Conservation (phyloP, 352 stramenopile species). For the Phytopythium mirpurense region DNA sequence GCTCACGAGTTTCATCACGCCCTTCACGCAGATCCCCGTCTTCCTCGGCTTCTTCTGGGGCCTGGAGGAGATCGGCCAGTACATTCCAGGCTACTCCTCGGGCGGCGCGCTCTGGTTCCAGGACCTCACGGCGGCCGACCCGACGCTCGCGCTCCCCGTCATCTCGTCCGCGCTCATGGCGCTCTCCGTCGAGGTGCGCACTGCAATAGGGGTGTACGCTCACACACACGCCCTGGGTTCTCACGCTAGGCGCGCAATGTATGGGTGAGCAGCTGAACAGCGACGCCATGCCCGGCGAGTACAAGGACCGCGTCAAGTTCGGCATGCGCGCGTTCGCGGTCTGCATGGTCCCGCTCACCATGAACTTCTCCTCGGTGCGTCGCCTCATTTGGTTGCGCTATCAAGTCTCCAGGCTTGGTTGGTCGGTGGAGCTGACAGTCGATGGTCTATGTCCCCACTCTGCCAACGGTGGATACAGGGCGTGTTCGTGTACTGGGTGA, state of each 20-base stretch:
- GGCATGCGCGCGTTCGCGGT: constrained; percentile 71
- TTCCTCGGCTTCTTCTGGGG: constrained; percentile 87
- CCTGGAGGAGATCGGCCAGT: constrained; percentile 71
- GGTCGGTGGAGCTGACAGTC: too few relatives aligned
- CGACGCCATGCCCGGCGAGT: constrained; percentile 53
- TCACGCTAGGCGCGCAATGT: too few relatives aligned
- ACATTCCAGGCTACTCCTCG: constrained; percentile 69
- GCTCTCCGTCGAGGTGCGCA: constrained; percentile 47
- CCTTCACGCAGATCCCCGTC: constrained; percentile 69
- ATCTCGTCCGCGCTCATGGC: constrained; percentile 79
- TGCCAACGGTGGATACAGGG: constrained; percentile 30
- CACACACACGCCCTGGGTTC: too few relatives aligned
- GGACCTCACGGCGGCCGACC: constrained; percentile 73
- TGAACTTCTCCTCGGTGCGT: constrained; percentile 78
- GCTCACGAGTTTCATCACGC: constrained; percentile 65
- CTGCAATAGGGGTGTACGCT: too few relatives aligned
- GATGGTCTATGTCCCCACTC: not conserved
- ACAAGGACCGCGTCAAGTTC: constrained; percentile 71
- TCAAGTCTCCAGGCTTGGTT: not conserved
- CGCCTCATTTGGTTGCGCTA: not conserved
- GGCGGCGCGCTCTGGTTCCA: constrained; percentile 79
- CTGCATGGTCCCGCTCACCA: constrained; percentile 68
- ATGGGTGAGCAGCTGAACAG: constrained; percentile 45
- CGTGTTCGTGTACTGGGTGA: constrained; percentile 87
- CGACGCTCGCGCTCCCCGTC: constrained; percentile 68